Conservation (phyloP, 768 basidiomycete genomes). For the Trametes punicea region DNA sequence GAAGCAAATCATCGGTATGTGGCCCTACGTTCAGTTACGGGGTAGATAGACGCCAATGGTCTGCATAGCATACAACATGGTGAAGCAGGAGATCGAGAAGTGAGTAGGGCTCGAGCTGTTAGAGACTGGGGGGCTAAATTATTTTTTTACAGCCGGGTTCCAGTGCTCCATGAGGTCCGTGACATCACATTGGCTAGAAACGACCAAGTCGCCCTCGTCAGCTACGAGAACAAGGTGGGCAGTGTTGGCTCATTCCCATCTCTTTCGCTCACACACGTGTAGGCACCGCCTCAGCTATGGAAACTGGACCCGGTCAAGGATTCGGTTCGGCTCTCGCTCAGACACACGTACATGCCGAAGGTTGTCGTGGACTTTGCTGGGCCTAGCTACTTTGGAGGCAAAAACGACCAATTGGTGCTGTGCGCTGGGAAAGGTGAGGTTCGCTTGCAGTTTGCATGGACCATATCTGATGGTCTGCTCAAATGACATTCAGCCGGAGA, state of each 20-base stretch:
- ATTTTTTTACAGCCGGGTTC: constrained; percentile 50
- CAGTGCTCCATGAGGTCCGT: constrained; percentile 69
- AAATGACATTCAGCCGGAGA: constrained; percentile 54
- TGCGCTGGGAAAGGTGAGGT: constrained; percentile 69
- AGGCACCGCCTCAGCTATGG: constrained; percentile 81
- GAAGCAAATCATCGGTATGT: constrained; percentile 70
- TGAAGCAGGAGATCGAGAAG: constrained; percentile 65
- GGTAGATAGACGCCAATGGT: not conserved
- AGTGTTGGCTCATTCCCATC: not conserved
- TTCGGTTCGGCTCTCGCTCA: constrained; percentile 34
- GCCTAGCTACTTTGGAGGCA: constrained; percentile 79
- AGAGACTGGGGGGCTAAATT: not conserved
- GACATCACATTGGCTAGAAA: constrained; percentile 63
- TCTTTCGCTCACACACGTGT: not conserved
- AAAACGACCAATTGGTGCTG: constrained; percentile 72
- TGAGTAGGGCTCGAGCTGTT: constrained; percentile 29
- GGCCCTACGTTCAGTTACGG: not conserved
- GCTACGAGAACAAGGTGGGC: constrained; percentile 70
- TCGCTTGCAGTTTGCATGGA: not conserved
- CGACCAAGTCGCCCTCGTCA: constrained; percentile 62
- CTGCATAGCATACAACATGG: constrained; percentile 60
- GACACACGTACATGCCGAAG: constrained; percentile 76
- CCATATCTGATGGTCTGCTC: not conserved
- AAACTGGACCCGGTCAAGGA: constrained; percentile 64
- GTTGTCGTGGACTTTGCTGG: constrained; percentile 70